Evolutionary conservation across 2,329 filamentous ascomycete genomes (phyloP), one percentile per base, ranked within the genome.

Genomic region (Mollisiaceae sp.): DNA sequence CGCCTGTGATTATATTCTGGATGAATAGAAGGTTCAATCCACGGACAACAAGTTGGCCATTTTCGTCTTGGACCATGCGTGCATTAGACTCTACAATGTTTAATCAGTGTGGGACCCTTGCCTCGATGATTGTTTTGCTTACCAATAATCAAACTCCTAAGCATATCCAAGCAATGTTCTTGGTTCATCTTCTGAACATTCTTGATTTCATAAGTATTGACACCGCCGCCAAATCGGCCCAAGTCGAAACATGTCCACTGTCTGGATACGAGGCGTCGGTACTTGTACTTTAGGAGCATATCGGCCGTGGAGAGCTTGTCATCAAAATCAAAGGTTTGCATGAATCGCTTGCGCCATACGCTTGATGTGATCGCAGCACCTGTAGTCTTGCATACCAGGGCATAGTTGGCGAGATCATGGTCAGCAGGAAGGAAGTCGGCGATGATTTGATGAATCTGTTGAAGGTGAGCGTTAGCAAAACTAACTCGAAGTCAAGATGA

Each of bases 261-360:
- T 54, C 52, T 70, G 54, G 57, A 77, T 68, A 67, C 62, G 55
- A 70, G 78, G 74, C 82, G 82, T 52, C 74, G 54, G 8, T 70
- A 72, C 65, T 75, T 78, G 63, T 75, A 75, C 41, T 69, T 69
- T 14, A 59, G 24, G 4, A 55, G 61, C 22, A 81, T 70, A 8
- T 77, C 69, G 9, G 68, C 57, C 60, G 65, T 77, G 76, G 61
- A 63, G 54, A 62, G 60, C 59, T 54, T 73, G 50, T 32, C 56
- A 60, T 58, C 69, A 45, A 24, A 80, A 38, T 83, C 83, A 67
- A 80, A 86, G 32, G 64, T 74, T 24, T 74, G 63, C 15, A 76
- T 71, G 69, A 82, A 86, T 20, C 75, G 77, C 43, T 71, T 67
- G 41, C 80, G 79, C 83, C 83, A 86, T 71, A 85, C 81, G 8